Evolutionary conservation across 805 yeast genomes (phyloP).

Genomic region (Starmerella khaoyaiensis): DNA sequence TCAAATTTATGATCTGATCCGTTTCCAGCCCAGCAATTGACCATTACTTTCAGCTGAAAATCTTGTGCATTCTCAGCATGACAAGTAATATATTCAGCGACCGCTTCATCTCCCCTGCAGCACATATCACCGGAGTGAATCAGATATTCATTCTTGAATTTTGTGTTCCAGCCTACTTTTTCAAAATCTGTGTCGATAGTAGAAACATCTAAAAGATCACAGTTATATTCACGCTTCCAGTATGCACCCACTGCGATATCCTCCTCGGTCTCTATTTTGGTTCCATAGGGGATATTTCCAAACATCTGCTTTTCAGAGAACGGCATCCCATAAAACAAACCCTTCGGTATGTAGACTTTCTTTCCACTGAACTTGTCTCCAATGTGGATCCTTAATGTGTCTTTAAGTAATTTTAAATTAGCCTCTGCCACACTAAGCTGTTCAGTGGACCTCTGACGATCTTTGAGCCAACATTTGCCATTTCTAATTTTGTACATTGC

Average conservation of each 20-base stretch:
- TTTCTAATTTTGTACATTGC: constrained; percentile 1
- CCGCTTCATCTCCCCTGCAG: background rate
- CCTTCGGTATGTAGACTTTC: constrained; percentile 1
- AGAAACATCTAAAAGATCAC: background rate
- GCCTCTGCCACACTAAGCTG: background rate
- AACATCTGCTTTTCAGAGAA: constrained; percentile 3
- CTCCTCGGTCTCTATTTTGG: background rate
- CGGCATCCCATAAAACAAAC: constrained; percentile 3
- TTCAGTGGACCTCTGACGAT: background rate
- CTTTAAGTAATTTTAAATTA: background rate
- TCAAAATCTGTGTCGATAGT: background rate
- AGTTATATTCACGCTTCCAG: background rate
- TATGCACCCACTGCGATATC: background rate
- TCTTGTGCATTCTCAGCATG: background rate
- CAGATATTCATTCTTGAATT: background rate
- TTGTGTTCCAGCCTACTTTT: background rate
- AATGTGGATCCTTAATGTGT: background rate
- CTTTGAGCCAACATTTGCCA: constrained; percentile 2
- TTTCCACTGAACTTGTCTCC: background rate
- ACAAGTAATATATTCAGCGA: background rate
- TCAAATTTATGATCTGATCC: background rate
- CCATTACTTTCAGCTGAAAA: background rate
- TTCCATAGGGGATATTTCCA: constrained; percentile 1
- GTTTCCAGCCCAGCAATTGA: background rate
- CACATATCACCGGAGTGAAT: constrained; percentile 1